These are phyloP conservation scores for Phlebiopsis flavidoalba DNA, from an alignment of 768 basidiomycete species.

Conservation along the genomic window DNA sequence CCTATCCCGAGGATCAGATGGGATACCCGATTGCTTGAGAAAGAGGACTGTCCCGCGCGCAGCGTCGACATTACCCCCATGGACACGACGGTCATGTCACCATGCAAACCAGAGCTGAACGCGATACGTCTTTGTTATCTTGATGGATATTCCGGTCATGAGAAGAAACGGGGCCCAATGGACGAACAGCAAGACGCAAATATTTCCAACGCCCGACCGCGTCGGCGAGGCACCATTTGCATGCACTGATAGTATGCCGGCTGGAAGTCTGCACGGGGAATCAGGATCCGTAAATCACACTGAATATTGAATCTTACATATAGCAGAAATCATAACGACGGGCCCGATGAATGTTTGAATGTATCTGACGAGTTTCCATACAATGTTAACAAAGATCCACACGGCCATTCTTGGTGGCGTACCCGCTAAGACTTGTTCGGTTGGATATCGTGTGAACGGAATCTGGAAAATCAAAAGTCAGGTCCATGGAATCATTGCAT, in stretches of 20 bases:
- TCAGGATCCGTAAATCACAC: not conserved
- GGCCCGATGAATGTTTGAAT: slow-evolving; percentile 20
- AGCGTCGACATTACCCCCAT: slow-evolving; percentile 31
- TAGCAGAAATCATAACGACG: not conserved
- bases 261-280: slow-evolving; percentile 27
- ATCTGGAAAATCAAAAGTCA: slow-evolving; percentile 10
- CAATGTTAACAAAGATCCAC: not conserved
- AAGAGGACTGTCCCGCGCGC: slow-evolving; percentile 19
- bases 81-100: slow-evolving; percentile 26
- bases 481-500: not conserved
- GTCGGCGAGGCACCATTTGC: slow-evolving; percentile 30
- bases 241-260: slow-evolving; percentile 41
- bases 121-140: slow-evolving; percentile 26
- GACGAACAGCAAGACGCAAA: slow-evolving; percentile 25
- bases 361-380: slow-evolving; percentile 13
- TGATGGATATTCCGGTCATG: slow-evolving; percentile 28
- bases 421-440: slow-evolving; percentile 25
- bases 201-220: slow-evolving; percentile 28
- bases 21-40: slow-evolving; percentile 19
- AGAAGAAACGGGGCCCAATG: slow-evolving; percentile 28
- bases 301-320: slow-evolving; percentile 2
- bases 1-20: slow-evolving; percentile 4
- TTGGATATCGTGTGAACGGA: slow-evolving; percentile 23
- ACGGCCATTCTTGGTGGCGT: not conserved
- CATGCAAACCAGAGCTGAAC: slow-evolving; percentile 30